These are phyloP conservation scores for Pichia sp. DNA, from an alignment of 1,139 yeast genomes.

Conservation along the genomic window DNA sequence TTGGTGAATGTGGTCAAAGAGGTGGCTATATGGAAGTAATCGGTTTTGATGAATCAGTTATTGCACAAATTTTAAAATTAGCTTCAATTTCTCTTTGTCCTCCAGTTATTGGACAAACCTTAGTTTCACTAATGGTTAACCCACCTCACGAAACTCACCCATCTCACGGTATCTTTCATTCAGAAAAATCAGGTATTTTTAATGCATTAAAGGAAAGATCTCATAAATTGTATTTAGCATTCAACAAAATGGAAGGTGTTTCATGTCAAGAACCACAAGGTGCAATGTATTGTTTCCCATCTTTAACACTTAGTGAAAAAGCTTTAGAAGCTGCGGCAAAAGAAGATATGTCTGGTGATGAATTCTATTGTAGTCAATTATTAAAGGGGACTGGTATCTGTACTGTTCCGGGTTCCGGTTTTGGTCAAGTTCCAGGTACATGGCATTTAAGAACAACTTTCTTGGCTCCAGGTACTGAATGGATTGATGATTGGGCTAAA, in stretches of 20 bases:
- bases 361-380: constrained; percentile 75
- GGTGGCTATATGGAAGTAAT: constrained; percentile 96
- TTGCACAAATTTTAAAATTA: constrained; percentile 67
- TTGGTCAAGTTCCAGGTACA: constrained; percentile 86
- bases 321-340: constrained; percentile 58
- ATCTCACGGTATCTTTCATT: constrained; percentile 59
- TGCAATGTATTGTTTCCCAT: constrained; percentile 95
- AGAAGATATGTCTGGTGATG: constrained; percentile 62
- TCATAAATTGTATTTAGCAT: constrained; percentile 56
- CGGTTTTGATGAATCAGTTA: constrained; percentile 68
- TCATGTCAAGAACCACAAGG: constrained; percentile 87
- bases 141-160: constrained; percentile 79
- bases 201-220: constrained; percentile 61
- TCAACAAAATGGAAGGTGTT: constrained; percentile 70
- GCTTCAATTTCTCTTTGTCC: constrained; percentile 91
- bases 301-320: constrained; percentile 52
- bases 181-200: constrained; percentile 58
- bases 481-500: constrained; percentile 67
- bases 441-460: constrained; percentile 93
- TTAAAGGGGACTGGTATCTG: constrained; percentile 92
- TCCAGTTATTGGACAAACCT: constrained; percentile 88
- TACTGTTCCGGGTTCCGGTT: constrained; percentile 95
- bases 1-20: constrained; percentile 98
- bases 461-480: constrained; percentile 88
- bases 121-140: constrained; percentile 86